These are phyloP conservation scores for Russula sp. DNA, from an alignment of 768 basidiomycete species.

Conservation along the genomic window DNA sequence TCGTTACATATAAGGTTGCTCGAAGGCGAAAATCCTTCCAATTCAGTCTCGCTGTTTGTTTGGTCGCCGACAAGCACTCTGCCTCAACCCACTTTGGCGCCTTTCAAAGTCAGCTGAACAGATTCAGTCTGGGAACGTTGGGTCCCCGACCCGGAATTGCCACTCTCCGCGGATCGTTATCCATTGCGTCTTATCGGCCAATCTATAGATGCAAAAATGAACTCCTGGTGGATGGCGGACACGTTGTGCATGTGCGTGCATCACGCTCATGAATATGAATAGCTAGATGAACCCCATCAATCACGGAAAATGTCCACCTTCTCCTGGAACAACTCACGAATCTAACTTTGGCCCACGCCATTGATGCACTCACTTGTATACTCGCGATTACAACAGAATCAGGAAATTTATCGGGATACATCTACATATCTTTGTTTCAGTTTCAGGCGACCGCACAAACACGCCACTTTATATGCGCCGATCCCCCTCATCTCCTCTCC, in stretches of 20 bases:
- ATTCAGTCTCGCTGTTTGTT: constrained; percentile 20
- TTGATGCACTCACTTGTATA: not conserved
- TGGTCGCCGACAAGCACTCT: no score
- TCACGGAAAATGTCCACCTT: not conserved
- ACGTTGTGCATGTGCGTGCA: constrained; percentile 6
- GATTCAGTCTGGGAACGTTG: not conserved
- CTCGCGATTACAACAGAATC: not conserved
- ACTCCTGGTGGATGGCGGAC: constrained; percentile 9
- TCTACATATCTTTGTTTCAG: not conserved
- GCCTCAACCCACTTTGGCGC: no score
- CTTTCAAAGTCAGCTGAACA: constrained; percentile 3
- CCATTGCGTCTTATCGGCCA: constrained; percentile 14
- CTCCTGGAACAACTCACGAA: not conserved
- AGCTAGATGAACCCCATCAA: constrained; percentile 1
- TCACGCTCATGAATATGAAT: not conserved
- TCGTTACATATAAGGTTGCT: constrained; percentile 19
- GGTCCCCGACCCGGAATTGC: not conserved
- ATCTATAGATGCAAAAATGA: constrained; percentile 17
- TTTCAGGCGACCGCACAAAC: not conserved
- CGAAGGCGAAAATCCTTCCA: constrained; percentile 22
- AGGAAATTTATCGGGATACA: not conserved
- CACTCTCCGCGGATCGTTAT: constrained; percentile 7
- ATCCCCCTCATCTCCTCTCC: constrained; percentile 3
- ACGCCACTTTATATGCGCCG: constrained; percentile 7
- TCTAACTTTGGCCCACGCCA: not conserved